phyloP scores from a whole-genome alignment of 2,329 filamentous ascomycete genomes.

The Calonectria hongkongensis region DNA sequence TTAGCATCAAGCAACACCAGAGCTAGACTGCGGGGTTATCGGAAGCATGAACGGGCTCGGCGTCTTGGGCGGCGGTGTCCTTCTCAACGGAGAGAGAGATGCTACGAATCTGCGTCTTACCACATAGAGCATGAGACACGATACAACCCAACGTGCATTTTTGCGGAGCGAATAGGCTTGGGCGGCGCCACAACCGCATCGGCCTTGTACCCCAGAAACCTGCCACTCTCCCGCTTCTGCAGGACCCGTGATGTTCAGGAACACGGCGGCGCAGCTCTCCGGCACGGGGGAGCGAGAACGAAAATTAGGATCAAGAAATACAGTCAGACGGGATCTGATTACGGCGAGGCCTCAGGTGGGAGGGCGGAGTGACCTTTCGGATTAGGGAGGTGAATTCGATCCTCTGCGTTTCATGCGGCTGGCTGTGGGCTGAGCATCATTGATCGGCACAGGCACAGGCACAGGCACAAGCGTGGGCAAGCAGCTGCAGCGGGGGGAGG shows the following conservation, averaged over 20 bases:
- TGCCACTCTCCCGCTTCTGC: conserved; percentile 11
- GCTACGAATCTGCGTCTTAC: background rate
- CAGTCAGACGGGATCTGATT: conserved; percentile 7
- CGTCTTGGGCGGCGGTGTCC: background rate
- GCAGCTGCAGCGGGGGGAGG: background rate
- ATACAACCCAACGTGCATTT: conserved; percentile 14
- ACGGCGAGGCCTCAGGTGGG: background rate
- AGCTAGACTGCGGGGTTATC: background rate
- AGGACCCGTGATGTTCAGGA: conserved; percentile 18
- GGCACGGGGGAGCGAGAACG: background rate
- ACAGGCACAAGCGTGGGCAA: background rate
- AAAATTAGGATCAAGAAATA: background rate
- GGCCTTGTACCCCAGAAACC: conserved; percentile 10
- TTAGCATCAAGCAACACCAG: background rate
- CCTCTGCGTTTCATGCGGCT: conserved; percentile 16
- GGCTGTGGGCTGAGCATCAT: conserved; percentile 12
- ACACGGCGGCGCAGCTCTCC: conserved; percentile 5
- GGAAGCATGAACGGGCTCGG: background rate
- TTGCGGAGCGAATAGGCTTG: conserved; percentile 14
- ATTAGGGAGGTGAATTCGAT: conserved; percentile 12
- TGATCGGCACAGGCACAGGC: conserved; percentile 8
- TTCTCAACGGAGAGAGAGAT: background rate
- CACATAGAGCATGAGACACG: background rate
- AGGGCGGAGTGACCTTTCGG: conserved; percentile 1
- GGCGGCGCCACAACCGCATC: conserved; percentile 8